These are phyloP conservation scores for Pouteria campechiana DNA, from an alignment of 179 eudicot species.

Conservation along the genomic window DNA sequence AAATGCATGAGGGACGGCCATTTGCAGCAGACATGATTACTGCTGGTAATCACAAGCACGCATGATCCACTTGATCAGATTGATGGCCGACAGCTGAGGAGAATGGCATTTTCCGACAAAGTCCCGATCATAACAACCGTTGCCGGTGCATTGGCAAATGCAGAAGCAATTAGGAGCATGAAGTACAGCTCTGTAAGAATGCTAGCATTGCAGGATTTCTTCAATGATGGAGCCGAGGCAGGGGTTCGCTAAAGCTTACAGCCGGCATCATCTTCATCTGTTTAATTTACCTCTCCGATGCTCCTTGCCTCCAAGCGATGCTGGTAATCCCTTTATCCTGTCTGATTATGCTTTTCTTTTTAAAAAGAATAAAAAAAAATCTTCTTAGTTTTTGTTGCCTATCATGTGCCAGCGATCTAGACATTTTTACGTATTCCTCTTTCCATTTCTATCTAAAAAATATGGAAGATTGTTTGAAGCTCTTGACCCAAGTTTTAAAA, in stretches of 20 bases:
- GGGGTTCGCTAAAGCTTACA: constrained; percentile 25
- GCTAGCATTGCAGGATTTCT: constrained; percentile 91
- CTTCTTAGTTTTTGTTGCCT: no score
- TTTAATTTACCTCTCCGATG: no score
- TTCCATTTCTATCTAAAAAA: no score
- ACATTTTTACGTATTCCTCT: no score
- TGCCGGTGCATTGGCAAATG: constrained; percentile 81
- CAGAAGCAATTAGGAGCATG: constrained; percentile 75
- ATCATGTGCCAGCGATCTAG: no score
- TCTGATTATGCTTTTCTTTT: no score
- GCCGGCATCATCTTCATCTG: constrained; percentile 35
- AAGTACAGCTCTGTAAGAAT: constrained; percentile 48
- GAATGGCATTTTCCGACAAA: constrained; percentile 85
- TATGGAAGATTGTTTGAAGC: no score
- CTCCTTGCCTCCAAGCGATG: no score
- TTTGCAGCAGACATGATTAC: constrained; percentile 92
- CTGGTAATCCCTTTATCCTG: no score
- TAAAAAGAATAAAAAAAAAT: no score
- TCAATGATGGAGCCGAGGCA: constrained; percentile 16
- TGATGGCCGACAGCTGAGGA: constrained; percentile 75
- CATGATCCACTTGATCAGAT: constrained; percentile 77
- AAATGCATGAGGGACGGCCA: constrained; percentile 97
- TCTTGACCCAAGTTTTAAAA: no score
- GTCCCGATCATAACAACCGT: constrained; percentile 81
- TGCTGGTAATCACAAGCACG: constrained; percentile 90